Conservation (phyloP, 2,329 filamentous ascomycete genomes). For the Colletotrichum aenigma region DNA sequence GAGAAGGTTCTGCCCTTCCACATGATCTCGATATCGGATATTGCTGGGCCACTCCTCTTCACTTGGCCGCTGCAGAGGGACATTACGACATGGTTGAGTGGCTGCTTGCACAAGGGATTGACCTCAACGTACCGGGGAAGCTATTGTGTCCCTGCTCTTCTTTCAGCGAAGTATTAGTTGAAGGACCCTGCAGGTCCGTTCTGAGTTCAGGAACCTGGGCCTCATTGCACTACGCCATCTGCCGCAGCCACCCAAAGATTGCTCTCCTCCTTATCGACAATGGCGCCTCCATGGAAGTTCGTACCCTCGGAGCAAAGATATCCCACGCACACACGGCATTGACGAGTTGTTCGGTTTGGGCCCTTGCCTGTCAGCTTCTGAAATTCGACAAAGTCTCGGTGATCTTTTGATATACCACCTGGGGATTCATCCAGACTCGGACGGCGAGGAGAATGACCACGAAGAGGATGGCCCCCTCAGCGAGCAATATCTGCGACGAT, state of each 20-base stretch:
- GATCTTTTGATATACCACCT: accelerated
- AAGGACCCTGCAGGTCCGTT: accelerated
- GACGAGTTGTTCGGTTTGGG: neutral
- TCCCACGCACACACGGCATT: neutral
- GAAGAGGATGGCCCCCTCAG: neutral
- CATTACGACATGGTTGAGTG: neutral
- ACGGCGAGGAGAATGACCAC: accelerated
- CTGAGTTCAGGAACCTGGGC: neutral
- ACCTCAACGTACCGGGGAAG: neutral
- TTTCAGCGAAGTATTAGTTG: neutral
- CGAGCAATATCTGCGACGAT: neutral
- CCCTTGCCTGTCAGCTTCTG: neutral
- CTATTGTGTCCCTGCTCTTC: neutral
- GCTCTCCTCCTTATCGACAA: neutral
- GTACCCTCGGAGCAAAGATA: neutral
- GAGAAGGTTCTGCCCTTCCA: accelerated
- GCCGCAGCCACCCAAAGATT: neutral
- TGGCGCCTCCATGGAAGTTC: neutral
- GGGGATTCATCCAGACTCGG: accelerated
- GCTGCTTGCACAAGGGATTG: neutral
- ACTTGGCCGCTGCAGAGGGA: neutral
- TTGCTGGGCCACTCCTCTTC: neutral
- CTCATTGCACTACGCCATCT: neutral
- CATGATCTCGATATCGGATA: neutral
- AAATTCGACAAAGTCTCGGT: neutral